Percentiles rank a stretch among this genome's conserved stretches.
Evolutionary conservation across 805 yeast genomes (phyloP).

Genomic region (Yarrowia osloensis): DNA sequence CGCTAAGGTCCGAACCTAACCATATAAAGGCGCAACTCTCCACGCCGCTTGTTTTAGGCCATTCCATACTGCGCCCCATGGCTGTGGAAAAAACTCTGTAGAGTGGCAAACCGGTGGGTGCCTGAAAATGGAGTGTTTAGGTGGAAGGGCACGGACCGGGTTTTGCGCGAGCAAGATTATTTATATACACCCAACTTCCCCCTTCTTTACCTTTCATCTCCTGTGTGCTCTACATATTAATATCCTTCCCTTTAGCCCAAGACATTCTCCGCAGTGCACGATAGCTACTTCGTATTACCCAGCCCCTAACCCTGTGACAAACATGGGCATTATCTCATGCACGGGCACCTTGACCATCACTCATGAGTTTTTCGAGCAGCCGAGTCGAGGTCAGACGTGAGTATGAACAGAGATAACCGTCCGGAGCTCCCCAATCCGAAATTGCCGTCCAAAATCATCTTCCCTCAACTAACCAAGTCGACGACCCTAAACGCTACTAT

Average conservation of each 20-base stretch:
- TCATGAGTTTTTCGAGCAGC: constrained; percentile 26
- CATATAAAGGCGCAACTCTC: constrained; percentile 9
- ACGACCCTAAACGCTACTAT: constrained; percentile 27
- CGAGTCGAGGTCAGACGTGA: constrained; percentile 21
- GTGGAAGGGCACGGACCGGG: too few relatives aligned
- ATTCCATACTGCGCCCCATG: constrained; percentile 18
- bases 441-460: background rate
- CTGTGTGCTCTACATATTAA: background rate
- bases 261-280: background rate
- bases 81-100: background rate
- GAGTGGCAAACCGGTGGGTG: background rate
- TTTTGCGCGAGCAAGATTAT: too few relatives aligned
- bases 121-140: too few relatives aligned
- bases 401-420: background rate
- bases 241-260: background rate
- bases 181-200: background rate
- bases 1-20: background rate
- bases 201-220: background rate
- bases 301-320: constrained; percentile 13
- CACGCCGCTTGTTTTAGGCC: background rate
- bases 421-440: background rate
- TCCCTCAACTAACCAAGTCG: constrained; percentile 9
- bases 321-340: constrained; percentile 27
- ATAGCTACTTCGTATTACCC: too few relatives aligned
- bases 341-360: constrained; percentile 4